A percentile compares a stretch with the other conserved stretches of the same genome.
These are phyloP conservation scores for Penicillium expansum DNA, from an alignment of 2,329 filamentous ascomycete species.

Conservation along the genomic window DNA sequence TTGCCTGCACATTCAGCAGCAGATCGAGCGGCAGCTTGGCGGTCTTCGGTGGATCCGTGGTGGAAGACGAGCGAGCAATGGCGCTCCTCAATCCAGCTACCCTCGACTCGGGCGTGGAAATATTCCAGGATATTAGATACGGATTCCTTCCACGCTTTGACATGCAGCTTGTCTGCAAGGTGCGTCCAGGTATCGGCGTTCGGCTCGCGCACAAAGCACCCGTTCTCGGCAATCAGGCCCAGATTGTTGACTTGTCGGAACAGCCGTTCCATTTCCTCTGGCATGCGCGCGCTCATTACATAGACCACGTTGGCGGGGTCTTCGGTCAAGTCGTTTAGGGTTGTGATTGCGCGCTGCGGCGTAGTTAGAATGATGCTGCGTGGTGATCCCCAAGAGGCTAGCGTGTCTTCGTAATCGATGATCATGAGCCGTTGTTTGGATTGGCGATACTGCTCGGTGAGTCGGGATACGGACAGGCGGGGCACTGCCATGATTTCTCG, in stretches of 20 bases:
- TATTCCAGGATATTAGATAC: conserved; percentile 82
- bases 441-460: conserved; percentile 64
- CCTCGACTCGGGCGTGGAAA: conserved; percentile 84
- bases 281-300: conserved; percentile 85
- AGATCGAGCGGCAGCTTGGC: conserved; percentile 69
- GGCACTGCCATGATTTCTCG: conserved; percentile 85
- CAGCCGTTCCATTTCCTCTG: conserved; percentile 81
- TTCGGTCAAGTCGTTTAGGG: conserved; percentile 74
- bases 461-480: conserved; percentile 66
- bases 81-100: conserved; percentile 84
- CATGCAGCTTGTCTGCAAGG: conserved; percentile 69
- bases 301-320: conserved; percentile 85
- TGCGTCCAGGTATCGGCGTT: conserved; percentile 70
- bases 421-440: conserved; percentile 75
- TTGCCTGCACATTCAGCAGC: conserved; percentile 89
- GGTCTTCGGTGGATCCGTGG: conserved; percentile 78
- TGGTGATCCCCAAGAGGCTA: conserved; percentile 82
- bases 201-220: conserved; percentile 78
- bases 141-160: conserved; percentile 76
- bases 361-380: conserved; percentile 82
- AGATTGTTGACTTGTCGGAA: conserved; percentile 81
- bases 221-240: conserved; percentile 91
- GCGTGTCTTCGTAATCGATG: conserved; percentile 88
- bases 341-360: conserved; percentile 78
- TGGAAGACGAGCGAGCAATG: conserved; percentile 90